Conservation (phyloP, 768 basidiomycete genomes). For the Lenzites betulinus region DNA sequence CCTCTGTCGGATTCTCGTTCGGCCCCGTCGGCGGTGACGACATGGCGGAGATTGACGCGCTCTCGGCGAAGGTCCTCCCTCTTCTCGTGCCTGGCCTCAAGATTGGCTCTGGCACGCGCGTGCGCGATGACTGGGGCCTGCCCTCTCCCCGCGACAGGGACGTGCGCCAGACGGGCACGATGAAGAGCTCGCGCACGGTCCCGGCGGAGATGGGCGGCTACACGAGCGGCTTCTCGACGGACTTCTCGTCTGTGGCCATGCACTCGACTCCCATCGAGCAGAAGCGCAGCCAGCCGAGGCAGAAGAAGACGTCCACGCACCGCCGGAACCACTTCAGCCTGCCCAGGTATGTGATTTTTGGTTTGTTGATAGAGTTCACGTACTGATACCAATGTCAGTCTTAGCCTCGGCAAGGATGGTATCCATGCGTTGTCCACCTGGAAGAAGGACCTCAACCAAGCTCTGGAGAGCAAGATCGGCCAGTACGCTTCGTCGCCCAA, state of each 20-base stretch:
- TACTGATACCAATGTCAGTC: slow-evolving; percentile 38
- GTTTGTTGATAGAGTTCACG: neutral
- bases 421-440: slow-evolving; percentile 51
- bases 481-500: slow-evolving; percentile 39
- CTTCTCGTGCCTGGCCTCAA: slow-evolving; percentile 67
- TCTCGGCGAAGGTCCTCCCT: slow-evolving; percentile 69
- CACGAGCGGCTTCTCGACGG: slow-evolving; percentile 28
- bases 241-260: slow-evolving; percentile 57
- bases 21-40: slow-evolving; percentile 50
- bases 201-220: slow-evolving; percentile 35
- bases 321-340: slow-evolving; percentile 67
- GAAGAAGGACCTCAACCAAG: slow-evolving; percentile 56
- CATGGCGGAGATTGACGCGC: slow-evolving; percentile 68
- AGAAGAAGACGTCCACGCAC: slow-evolving; percentile 52
- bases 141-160: slow-evolving; percentile 12
- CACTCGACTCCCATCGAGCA: slow-evolving; percentile 62
- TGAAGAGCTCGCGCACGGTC: slow-evolving; percentile 23
- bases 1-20: slow-evolving; percentile 66
- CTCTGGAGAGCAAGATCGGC: slow-evolving; percentile 46
- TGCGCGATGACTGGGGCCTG: slow-evolving; percentile 38
- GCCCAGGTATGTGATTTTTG: slow-evolving; percentile 49
- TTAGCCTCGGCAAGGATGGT: slow-evolving; percentile 63
- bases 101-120: slow-evolving; percentile 56
- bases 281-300: slow-evolving; percentile 26
- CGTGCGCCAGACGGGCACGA: slow-evolving; percentile 10